Percentiles rank a stretch among this genome's conserved stretches.
These are phyloP conservation scores for Botrytis aclada DNA, from an alignment of 2,329 filamentous ascomycete genomes.

Conservation along the genomic window DNA sequence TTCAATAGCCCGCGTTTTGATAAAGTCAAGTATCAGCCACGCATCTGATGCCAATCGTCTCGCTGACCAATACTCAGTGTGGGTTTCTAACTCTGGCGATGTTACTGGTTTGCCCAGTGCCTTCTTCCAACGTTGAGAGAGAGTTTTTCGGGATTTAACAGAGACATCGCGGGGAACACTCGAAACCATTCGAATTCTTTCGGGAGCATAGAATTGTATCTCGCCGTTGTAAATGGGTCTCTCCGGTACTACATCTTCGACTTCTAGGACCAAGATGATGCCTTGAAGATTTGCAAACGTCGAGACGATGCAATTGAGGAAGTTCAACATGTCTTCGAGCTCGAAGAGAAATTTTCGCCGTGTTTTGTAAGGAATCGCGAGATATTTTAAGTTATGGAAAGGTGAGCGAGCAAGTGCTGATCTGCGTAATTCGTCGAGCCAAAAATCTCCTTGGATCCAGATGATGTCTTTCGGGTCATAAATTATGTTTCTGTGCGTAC, in stretches of 20 bases:
- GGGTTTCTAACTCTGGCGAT: neutral
- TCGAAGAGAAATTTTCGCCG: neutral
- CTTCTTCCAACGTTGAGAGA: neutral
- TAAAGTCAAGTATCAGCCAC: neutral
- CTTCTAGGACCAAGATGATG: neutral
- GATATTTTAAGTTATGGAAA: neutral
- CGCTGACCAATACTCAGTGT: neutral
- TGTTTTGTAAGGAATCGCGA: neutral
- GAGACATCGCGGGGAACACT: neutral
- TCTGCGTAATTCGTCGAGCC: slow-evolving; percentile 1
- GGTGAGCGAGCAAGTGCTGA: slow-evolving; percentile 1
- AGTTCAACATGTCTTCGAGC: neutral
- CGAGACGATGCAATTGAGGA: neutral
- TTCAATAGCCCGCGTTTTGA: neutral
- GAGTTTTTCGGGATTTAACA: neutral
- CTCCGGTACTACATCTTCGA: neutral
- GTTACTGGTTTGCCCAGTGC: neutral
- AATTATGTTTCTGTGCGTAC: neutral
- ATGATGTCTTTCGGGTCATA: neutral
- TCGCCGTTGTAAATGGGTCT: slow-evolving; percentile 1
- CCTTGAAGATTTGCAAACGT: neutral
- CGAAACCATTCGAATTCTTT: neutral
- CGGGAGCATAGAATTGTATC: neutral
- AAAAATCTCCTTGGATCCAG: slow-evolving; percentile 10
- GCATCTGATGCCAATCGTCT: neutral